Base-by-base conservation (phyloP, 805 yeast species). In the Teunomyces funiuensis region DNA sequence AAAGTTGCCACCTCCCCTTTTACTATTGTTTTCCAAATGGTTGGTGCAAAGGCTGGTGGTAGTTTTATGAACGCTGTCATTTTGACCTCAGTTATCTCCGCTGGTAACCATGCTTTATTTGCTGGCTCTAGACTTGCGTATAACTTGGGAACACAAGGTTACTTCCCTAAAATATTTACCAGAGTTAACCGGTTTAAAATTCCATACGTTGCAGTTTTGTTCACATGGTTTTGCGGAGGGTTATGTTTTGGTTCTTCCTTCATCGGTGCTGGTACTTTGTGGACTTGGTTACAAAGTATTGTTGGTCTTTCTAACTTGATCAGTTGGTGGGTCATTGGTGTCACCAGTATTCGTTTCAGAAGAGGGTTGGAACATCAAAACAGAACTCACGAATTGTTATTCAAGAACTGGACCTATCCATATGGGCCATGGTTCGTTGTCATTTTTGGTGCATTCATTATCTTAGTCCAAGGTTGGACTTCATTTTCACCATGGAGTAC, bases 231-330 rank as follows among this genome's bases (percentile, higher is more conserved):
- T 3, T 63, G 72, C 23, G 79, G 83, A 31, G 83, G 82, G 0
- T 60, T 79, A 34, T 78, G 82, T 54, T 80, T 80, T 51, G 85
- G 80, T 2, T 73, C 82, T 3, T 76, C 82, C 1, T 76, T 75
- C 49, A 68, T 75, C 42, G 77, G 77, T 16, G 73, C 79, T 1
- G 80, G 80, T 33, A 61, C 65, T n/a, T 58, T 76, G 28, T 76
- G 80, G 80, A 47, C 65, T 11, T 76, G 80, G 79, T 57, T 76
- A 42, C 80, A 74, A 59, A 62, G 71, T 42, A 65, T 74, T 40
- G 79, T 75, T 40, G 80, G 79, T 51, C 76, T 76, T 14, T 73
- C 80, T 4, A 76, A 76, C 53, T 76, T 73, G 54, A 53, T 76
- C 33, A 69, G 77, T 19, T 75, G 81, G 81, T 60, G 71, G 52